Base-by-base conservation (phyloP, 179 eudicot species). In the Pouteria campechiana region DNA sequence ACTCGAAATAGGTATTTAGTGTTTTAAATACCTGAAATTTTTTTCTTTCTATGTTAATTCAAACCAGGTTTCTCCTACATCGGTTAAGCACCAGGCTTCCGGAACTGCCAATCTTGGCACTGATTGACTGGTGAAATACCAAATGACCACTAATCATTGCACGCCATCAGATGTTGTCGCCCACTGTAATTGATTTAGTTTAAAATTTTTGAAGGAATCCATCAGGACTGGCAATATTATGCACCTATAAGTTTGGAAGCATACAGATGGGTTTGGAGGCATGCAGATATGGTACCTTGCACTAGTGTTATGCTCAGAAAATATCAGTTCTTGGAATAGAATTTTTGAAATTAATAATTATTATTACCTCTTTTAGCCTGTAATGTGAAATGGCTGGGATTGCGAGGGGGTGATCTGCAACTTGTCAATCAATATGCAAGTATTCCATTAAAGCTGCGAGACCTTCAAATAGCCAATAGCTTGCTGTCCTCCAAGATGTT, bases 81-180 rank as follows among this genome's bases (percentile, higher is more conserved):
- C 85, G 78, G 30, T 43, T 90, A 36, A 76, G 84, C 60, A 65
- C 54, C 53, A 68, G 60, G 30, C 82, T 86, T 47, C 94, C 98
- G 3, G 74, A 65, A 31, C 59, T 90, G 57, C 85, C 86, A 8
- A 64, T 92, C 49, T 53, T 77, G 15, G 92, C 88, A 13, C 66
- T 87, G 46, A 83, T 87, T 43, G 99, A 92, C 69, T 92, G 99
- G 99, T 92, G 77, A n/a, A n/a, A n/a, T n/a, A n/a, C n/a, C 9
- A 50, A 32, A 8, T 15, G 12, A 24, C 39, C 21, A 21, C 42
- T 13, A 13, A 23, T 48, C 2, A 1, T 12, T 18, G n/a, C 25
- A 20, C 42, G 6, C 4, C 9, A 37, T 29, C 0, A 22, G 32
- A 12, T 16, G 8, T 39, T 32, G 14, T 0, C 45, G n/a, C 28